Base-by-base conservation (phyloP, 192 early-diverging fungal species). In the Entomortierella chlamydospora region DNA sequence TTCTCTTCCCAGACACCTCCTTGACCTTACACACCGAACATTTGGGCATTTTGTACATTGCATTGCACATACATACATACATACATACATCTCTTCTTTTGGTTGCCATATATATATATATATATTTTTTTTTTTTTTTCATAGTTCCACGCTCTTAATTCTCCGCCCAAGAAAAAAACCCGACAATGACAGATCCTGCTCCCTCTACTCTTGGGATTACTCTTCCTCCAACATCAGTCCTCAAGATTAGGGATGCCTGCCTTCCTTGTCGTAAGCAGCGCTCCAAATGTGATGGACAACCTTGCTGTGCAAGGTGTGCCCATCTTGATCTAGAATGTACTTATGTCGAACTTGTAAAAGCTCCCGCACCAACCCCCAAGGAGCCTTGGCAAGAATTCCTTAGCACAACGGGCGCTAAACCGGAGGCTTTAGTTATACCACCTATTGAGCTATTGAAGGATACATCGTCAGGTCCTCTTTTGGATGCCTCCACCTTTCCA, bases 381-480 rank as follows among this genome's bases (percentile, higher is more conserved):
- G 76, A 79, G 25, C 76, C 76, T 23, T 79, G 76, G 76, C 68
- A 79, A 66, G 76, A 79, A 62, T 79, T 79, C 9, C 68, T 79
- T 33, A 61, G 34, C 2, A 79, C 76, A 10, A 79, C 76, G 13
- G 76, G 76, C 29, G 68, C 76, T 18, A 79, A 79, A 47, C 76
- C 76, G 6, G 76, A 79, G 54, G 63, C 57, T 20, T 47, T 79
- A n/a, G 76, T 69, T 18, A 66, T 53, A 37, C 57, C 57, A 4
- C 62, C 68, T 10, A 66, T 55, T 25, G 76, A 70, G 22, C 68
- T 79, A 0, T 51, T 79, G 34, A 79, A 79, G n/a, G 76, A 79
- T 28, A 23, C 37, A 28, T 33, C 76, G 7, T 13, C 33, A 50
- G 43, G 34, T 8, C 67, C 76, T 22, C 49, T 79, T 1, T 57